Evolutionary conservation across 495 filamentous ascomycete genomes (phyloP), one percentile per base, ranked within the genome.

Genomic region (Aspergillus mulundensis): DNA sequence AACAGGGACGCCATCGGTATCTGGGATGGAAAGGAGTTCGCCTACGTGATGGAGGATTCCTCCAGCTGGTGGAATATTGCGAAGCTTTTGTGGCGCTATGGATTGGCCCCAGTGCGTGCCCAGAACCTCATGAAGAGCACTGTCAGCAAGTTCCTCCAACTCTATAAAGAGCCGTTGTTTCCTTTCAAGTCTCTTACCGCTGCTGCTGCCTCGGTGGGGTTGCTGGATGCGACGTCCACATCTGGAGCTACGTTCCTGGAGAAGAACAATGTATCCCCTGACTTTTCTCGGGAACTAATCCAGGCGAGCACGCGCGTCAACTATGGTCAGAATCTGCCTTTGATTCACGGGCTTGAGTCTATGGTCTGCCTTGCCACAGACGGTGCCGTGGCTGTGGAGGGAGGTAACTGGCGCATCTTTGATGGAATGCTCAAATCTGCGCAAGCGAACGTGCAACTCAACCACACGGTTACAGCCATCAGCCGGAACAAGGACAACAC

Each of bases 391-490:
- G 71, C 85, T 5, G 80, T 98, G 7, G 71, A 83, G 7, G 91
- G 92, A 2, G 94, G 94, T 2, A 99, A 99, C 63, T 99, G 91
- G 93, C 86, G 84, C 66, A 97, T 97, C 40, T 99, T 99, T 63
- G 80, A 84, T 1, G 76, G 81, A 8, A 96, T 96, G 88, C 71
- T 90, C 11, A 75, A 84, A 34, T 70, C 75, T 5, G 82, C 89
- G 7, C 68, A 73, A 1, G 87, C 88, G 1, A 66, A 78, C 6
- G 51, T 90, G 5, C 68, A 70, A 4, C 71, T 95, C n/a, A 87
- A 92, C 61, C 88, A 87, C 0, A 79, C 82, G 3, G 90, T 96
- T 0, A 76, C 76, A 1, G 73, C 67, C 0, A 80, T 95, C 40
- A 55, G 66, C 12, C 81, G 81, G 38, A 73, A 77, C 25, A 41